phyloP scores from a whole-genome alignment of 2,329 filamentous ascomycete species.

The Aspergillus fijiensis region DNA sequence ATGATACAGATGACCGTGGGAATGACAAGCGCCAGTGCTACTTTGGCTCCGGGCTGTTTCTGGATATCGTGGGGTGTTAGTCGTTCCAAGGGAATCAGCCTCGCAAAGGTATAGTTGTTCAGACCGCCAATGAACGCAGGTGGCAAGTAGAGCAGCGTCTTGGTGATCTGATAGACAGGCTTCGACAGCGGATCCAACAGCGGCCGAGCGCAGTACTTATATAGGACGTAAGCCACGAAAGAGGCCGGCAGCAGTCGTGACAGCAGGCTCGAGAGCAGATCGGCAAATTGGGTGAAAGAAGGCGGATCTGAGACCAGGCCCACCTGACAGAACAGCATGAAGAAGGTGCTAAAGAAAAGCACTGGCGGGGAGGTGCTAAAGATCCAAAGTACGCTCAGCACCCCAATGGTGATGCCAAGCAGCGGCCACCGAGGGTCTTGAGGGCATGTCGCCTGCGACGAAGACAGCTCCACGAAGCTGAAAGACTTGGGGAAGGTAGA shows the following conservation, averaged over 20 bases:
- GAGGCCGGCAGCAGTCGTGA: constrained; percentile 83
- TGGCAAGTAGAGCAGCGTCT: constrained; percentile 85
- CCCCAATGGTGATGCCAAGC: constrained; percentile 75
- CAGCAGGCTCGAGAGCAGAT: constrained; percentile 72
- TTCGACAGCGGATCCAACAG: constrained; percentile 68
- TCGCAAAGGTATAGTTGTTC: constrained; percentile 90
- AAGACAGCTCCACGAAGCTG: constrained; percentile 65
- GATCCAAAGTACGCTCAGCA: constrained; percentile 74
- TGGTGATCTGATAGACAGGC: constrained; percentile 68
- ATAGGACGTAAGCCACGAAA: constrained; percentile 85
- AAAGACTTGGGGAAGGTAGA: constrained; percentile 89
- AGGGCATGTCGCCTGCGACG: constrained; percentile 60
- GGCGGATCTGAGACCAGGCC: constrained; percentile 88
- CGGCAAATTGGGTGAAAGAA: constrained; percentile 62
- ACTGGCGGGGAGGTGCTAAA: constrained; percentile 75
- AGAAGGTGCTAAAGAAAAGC: constrained; percentile 83
- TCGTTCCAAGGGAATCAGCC: constrained; percentile 84
- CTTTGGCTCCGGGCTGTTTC: constrained; percentile 83
- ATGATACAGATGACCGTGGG: constrained; percentile 67
- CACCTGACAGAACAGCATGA: constrained; percentile 83
- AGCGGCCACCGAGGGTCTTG: constrained; percentile 81
- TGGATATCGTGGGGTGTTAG: constrained; percentile 87
- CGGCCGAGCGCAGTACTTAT: constrained; percentile 74
- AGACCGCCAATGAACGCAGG: constrained; percentile 87
- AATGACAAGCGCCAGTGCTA: constrained; percentile 77